A percentile compares a stretch with the other conserved stretches of the same genome.
Conservation (phyloP, 805 yeast species). For the Tetrapisispora nanseiensis region DNA sequence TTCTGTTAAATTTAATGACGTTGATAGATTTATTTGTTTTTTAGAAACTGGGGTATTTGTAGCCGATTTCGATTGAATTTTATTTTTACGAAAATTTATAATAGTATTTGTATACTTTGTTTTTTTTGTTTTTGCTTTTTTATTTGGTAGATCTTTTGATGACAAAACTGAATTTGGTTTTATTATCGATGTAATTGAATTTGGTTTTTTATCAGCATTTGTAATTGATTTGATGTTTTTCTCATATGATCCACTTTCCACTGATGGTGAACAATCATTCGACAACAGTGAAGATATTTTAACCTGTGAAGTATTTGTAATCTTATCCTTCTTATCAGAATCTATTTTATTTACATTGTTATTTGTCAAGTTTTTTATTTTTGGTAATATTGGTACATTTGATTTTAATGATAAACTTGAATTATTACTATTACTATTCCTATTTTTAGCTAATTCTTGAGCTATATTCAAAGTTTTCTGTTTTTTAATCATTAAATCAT, state of each 20-base stretch:
- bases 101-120: constrained; percentile 2
- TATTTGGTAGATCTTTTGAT: neutral
- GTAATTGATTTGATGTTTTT: too few relatives aligned
- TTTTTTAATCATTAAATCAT: neutral
- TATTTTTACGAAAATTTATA: too few relatives aligned
- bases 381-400: constrained; percentile 9
- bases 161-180: neutral
- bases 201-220: too few relatives aligned
- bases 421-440: constrained; percentile 10
- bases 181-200: neutral
- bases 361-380: constrained; percentile 1
- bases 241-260: too few relatives aligned
- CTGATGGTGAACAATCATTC: neutral
- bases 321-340: neutral
- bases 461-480: constrained; percentile 21
- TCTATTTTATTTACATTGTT: neutral
- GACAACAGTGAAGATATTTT: constrained; percentile 14
- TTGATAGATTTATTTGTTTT: neutral
- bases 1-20: neutral
- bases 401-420: neutral
- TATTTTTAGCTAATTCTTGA: constrained; percentile 26
- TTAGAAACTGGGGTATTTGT: neutral
- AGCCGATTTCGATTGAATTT: neutral
- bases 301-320: constrained; percentile 5
- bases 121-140: neutral